Evolutionary conservation across 176 grass and related monocot species (phyloP).

Genomic region (Eragrostis nindensis): DNA sequence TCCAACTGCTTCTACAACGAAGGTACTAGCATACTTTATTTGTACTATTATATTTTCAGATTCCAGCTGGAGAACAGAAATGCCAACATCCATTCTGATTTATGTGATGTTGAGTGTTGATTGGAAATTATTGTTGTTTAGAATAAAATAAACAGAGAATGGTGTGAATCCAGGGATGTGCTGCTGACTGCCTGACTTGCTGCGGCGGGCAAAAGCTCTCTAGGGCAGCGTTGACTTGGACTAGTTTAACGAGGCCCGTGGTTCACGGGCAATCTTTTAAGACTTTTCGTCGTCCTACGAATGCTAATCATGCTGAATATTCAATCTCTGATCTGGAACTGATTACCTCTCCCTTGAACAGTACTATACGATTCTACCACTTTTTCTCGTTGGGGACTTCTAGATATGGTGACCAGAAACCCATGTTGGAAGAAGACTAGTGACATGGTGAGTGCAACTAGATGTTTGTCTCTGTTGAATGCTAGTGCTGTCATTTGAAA

Average conservation of each 20-base stretch:
- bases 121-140: neutral
- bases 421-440: neutral
- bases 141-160: neutral
- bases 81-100: neutral
- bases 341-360: neutral
- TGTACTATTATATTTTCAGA: neutral
- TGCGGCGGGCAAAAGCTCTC: neutral
- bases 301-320: neutral
- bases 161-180: constrained; percentile 17
- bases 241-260: neutral
- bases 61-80: constrained; percentile 25
- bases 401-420: neutral
- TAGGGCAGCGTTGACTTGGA: constrained; percentile 9
- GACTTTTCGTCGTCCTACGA: neutral
- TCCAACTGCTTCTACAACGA: neutral
- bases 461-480: neutral
- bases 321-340: constrained; percentile 20
- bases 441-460: neutral
- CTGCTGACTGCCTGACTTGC: neutral
- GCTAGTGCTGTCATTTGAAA: neutral
- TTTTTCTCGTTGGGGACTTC: neutral
- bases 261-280: neutral
- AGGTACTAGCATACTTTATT: neutral
- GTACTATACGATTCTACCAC: neutral
- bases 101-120: neutral